Evolutionary conservation across 306 rosid genomes (phyloP), one percentile per base, ranked within the genome.

Genomic region (Rosa rugosa): DNA sequence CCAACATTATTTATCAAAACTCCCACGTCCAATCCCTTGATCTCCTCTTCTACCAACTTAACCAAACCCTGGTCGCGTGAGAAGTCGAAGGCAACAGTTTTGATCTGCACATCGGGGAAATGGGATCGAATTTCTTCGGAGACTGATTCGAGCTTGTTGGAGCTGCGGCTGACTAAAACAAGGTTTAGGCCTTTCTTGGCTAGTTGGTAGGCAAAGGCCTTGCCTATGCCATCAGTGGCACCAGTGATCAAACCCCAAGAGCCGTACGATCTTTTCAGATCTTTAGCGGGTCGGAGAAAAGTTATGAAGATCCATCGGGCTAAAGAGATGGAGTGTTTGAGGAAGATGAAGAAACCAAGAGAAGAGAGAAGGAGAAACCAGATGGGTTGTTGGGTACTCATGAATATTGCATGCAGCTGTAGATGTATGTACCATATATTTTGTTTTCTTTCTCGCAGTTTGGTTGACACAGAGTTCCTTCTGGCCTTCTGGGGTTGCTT

Each of bases 141-240:
- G 38, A 91, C 93, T 1, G 84, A 9, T 76, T 80, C 45, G 12
- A 95, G 97, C 81, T 85, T 92, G 34, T 49, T 6, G 57, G 78
- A 49, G 83, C 67, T 83, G 57, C 99, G 82, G 69, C 97, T 84
- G 7, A 94, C 88, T 0, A 94, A 86, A 27, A 94, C 8, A 3
- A 94, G 76, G 91, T 90, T 90, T 45, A 90, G 83, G 40, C 97
- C 97, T 66, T 86, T 74, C 0, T 78, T 51, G 38, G 97, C 97
- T 0, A 94, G 79, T 69, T 90, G 91, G 71, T 59, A 47, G 62
- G 97, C 91, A 42, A 92, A 62, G 72, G 97, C 92, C 71, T 89
- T 94, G 4, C 98, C 97, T 4, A 94, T 92, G 56, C 98, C 98
- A 22, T 90, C 97, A 0, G 97, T 94, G 75, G 97, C 85, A 11